These are phyloP conservation scores for Scenedesmus sp. DNA, from an alignment of 163 green algal species.

Conservation along the genomic window DNA sequence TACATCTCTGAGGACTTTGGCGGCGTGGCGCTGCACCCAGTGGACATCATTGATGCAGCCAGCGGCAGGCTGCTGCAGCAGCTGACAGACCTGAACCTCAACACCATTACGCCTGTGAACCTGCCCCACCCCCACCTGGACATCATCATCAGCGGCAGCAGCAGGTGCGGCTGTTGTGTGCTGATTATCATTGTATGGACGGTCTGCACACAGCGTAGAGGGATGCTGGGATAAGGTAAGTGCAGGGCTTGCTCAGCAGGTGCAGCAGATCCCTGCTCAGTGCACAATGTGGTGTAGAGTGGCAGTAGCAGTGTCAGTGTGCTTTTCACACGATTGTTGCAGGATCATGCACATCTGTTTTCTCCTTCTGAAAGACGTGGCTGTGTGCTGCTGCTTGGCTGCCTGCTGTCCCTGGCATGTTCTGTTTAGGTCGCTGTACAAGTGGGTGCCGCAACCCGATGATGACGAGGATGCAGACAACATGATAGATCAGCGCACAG, in stretches of 20 bases:
- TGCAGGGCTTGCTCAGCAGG: too few relatives aligned
- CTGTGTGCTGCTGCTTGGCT: neutral
- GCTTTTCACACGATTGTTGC: neutral
- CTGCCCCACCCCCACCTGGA: constrained; percentile 83
- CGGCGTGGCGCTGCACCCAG: constrained; percentile 89
- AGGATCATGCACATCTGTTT: neutral
- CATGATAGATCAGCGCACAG: neutral
- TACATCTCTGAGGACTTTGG: constrained; percentile 94
- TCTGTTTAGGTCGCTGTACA: constrained; percentile 66
- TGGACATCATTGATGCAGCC: constrained; percentile 86
- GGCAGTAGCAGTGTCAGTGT: neutral
- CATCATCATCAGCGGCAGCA: constrained; percentile 86
- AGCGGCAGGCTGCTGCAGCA: constrained; percentile 69
- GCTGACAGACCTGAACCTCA: constrained; percentile 86
- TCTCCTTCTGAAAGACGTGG: neutral
- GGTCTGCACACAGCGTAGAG: too few relatives aligned
- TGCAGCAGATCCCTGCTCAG: too few relatives aligned
- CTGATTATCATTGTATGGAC: neutral
- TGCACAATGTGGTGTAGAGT: too few relatives aligned
- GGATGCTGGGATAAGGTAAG: too few relatives aligned
- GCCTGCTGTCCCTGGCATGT: neutral
- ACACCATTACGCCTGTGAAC: constrained; percentile 92
- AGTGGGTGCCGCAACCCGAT: constrained; percentile 66
- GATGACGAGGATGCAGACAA: constrained; percentile 47
- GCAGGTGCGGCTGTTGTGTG: constrained; percentile 49